Evolutionary conservation across 2,329 filamentous ascomycete genomes (phyloP).

Genomic region (Cryphonectria nitschkei): DNA sequence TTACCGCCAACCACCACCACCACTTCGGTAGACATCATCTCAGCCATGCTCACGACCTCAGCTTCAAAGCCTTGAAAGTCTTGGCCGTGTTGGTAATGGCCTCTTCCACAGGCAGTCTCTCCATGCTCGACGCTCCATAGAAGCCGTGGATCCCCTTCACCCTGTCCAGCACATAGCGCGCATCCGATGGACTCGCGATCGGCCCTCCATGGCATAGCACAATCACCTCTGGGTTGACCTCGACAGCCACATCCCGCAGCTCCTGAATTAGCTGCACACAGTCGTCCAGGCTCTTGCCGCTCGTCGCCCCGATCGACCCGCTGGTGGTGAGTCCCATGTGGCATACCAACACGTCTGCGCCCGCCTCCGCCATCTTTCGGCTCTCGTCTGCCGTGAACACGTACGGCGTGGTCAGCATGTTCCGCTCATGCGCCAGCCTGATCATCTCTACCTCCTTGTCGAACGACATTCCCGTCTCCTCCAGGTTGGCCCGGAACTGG

Average conservation of each 20-base stretch:
- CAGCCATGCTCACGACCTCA: conserved; percentile 9
- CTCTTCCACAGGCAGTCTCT: conserved; percentile 68
- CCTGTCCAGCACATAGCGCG: conserved; percentile 62
- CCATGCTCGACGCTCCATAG: conserved; percentile 72
- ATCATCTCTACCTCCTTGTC: conserved; percentile 70
- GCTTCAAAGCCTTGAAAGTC: conserved; percentile 37
- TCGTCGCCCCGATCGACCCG: conserved; percentile 66
- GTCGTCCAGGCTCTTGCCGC: conserved; percentile 65
- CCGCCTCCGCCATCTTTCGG: conserved; percentile 63
- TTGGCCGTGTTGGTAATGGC: conserved; percentile 58
- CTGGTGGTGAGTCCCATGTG: conserved; percentile 69
- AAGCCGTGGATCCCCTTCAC: conserved; percentile 72
- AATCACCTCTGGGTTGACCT: conserved; percentile 61
- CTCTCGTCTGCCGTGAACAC: conserved; percentile 68
- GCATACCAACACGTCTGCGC: conserved; percentile 69
- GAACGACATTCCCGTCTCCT: conserved; percentile 74
- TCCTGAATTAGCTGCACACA: conserved; percentile 64
- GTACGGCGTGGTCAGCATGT: conserved; percentile 70
- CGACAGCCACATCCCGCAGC: conserved; percentile 63
- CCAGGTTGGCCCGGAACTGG: conserved; percentile 66
- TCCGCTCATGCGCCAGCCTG: conserved; percentile 59
- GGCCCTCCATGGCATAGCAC: conserved; percentile 74
- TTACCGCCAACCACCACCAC: background rate
- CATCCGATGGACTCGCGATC: conserved; percentile 66
- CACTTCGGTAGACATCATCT: background rate